Conservation (phyloP, 768 basidiomycete genomes). For the Trametopsis cervina region DNA sequence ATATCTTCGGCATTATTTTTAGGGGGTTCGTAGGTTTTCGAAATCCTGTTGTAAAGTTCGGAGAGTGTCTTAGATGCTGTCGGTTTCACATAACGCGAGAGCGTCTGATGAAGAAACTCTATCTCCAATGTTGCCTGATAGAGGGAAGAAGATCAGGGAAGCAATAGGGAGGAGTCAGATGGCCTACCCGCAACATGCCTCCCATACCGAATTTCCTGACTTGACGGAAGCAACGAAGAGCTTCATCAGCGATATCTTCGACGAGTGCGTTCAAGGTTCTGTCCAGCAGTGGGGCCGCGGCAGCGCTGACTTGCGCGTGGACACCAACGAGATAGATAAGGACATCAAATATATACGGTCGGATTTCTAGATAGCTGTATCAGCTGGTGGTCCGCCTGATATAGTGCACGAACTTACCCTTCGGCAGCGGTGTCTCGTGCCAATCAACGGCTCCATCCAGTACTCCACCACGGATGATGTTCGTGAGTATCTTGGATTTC, state of each 20-base stretch:
- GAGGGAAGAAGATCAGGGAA: conserved; percentile 1
- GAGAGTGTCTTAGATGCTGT: conserved; percentile 78
- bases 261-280: conserved; percentile 78
- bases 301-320: conserved; percentile 83
- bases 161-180: background rate
- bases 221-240: conserved; percentile 80
- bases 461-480: conserved; percentile 73
- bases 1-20: conserved; percentile 82
- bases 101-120: conserved; percentile 96
- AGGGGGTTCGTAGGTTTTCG: conserved; percentile 75
- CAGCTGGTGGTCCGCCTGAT: conserved; percentile 1
- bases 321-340: conserved; percentile 85
- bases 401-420: conserved; percentile 42
- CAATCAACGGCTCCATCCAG: conserved; percentile 81
- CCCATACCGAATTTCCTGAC: conserved; percentile 95
- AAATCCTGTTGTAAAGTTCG: conserved; percentile 91
- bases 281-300: conserved; percentile 73
- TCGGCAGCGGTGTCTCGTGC: conserved; percentile 90
- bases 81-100: conserved; percentile 81
- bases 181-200: conserved; percentile 91
- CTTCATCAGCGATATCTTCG: conserved; percentile 76
- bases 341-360: conserved; percentile 88
- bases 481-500: conserved; percentile 61
- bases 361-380: conserved; percentile 57
- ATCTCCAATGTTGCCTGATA: conserved; percentile 95